Base-by-base conservation (phyloP, 495 filamentous ascomycete species). In the Pseudomonodictys pantanalensis region DNA sequence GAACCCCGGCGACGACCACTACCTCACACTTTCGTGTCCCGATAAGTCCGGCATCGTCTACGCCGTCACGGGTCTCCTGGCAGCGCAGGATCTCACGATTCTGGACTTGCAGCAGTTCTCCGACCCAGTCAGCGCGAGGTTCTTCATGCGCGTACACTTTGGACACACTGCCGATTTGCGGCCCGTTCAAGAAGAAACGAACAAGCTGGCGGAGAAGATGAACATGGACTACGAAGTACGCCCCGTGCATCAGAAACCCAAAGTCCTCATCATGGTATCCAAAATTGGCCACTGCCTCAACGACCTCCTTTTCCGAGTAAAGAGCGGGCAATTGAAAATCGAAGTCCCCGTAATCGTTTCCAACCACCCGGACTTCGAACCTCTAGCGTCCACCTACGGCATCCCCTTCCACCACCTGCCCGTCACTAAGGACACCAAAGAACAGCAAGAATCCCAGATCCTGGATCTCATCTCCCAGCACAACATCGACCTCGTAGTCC, bases 271-370 rank as follows among this genome's bases (percentile, higher is more conserved):
- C 77, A 88, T 90, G 85, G 86, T 89, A 59, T 87, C 83, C 53
- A 90, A 90, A 75, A 89, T 87, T 66, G 87, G 87, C 39, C 86
- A 89, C 75, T 90, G 87, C 70, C 76, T 90, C 51, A 89, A 90
- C 71, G 87, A 90, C 69, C 75, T 90, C n/a, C 79, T 90, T 12
- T 90, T 86, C 81, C 82, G 87, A 42, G 78, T 82, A 56, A 78
- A 78, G 4, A 85, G 80, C 41, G 76, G 77, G 56, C 80, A 84
- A 69, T 76, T 90, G 12, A 78, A 78, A 68, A 82, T 90, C 62
- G 86, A 89, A 17, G 75, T 89, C 49, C 83, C 86, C 15, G 64
- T 88, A 39, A 80, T 85, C 51, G 81, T 90, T 41, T 88, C 84
- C 56, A 90, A 90, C 73, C 87, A 90, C 68, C 79, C 84, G 2